phyloP scores from a whole-genome alignment of 139 green algal species.

The Haematococcus sp. region DNA sequence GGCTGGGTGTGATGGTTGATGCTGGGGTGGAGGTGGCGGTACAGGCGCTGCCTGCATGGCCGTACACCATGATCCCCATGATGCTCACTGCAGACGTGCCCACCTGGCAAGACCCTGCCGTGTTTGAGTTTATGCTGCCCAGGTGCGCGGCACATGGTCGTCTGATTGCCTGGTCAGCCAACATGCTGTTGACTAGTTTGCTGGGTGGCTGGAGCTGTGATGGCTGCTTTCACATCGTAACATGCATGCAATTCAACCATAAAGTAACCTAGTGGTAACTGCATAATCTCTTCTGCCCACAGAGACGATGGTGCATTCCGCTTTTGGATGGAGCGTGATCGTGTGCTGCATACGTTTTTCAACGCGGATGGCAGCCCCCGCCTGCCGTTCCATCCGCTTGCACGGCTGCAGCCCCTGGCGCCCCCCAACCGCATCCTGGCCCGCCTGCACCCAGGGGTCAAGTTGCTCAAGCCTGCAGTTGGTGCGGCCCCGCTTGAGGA shows the following conservation, averaged over 20 bases:
- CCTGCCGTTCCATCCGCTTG: conserved; percentile 30
- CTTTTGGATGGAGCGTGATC: conserved; percentile 43
- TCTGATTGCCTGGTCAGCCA: too few relatives aligned
- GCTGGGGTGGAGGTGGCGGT: conserved; percentile 31
- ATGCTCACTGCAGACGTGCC: too few relatives aligned
- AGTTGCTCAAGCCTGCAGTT: conserved; percentile 8
- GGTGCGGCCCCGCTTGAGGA: too few relatives aligned
- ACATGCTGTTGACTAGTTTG: too few relatives aligned
- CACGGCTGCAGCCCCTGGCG: conserved; percentile 34
- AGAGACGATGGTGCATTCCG: conserved; percentile 19
- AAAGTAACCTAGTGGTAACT: too few relatives aligned
- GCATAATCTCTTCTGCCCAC: neutral
- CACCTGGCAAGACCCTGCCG: too few relatives aligned
- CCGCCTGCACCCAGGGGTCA: conserved; percentile 6
- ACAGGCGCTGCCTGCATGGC: conserved; percentile 36
- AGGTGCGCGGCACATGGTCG: too few relatives aligned
- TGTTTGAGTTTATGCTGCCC: too few relatives aligned
- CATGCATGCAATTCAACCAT: too few relatives aligned
- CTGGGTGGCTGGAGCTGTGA: too few relatives aligned
- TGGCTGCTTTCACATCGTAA: too few relatives aligned
- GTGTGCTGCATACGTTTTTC: conserved; percentile 30
- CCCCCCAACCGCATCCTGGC: conserved; percentile 14
- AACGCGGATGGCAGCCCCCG: conserved; percentile 1
- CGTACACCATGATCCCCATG: conserved; percentile 10
- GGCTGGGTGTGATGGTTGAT: conserved; percentile 23